Evolutionary conservation across 768 basidiomycete species (phyloP).

Genomic region (Suillus brevipes): DNA sequence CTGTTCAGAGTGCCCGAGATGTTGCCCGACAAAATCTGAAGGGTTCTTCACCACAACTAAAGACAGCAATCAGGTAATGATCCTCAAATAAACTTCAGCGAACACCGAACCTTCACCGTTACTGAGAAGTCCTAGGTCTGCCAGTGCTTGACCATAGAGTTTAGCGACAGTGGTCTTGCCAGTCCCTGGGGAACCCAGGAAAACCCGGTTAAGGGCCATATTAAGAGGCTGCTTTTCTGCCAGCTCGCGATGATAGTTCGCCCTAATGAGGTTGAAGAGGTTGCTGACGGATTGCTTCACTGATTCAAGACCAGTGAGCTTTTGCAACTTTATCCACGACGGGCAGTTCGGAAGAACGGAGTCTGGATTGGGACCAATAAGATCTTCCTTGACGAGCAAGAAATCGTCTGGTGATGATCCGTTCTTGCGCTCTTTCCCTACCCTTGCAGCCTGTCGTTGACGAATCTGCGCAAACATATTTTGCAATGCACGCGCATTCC

Average conservation of each 20-base stretch:
- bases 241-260: conserved; percentile 57
- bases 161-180: conserved; percentile 67
- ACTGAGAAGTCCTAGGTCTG: conserved; percentile 55
- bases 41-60: conserved; percentile 69
- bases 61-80: not conserved
- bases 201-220: conserved; percentile 58
- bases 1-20: conserved; percentile 60
- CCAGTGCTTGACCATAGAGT: conserved; percentile 58
- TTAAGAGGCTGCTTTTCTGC: conserved; percentile 46
- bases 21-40: conserved; percentile 60
- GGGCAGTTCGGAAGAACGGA: conserved; percentile 39
- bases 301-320: conserved; percentile 47
- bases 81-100: not conserved
- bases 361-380: conserved; percentile 63
- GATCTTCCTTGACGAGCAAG: conserved; percentile 46
- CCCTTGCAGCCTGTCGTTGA: conserved; percentile 49
- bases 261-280: conserved; percentile 41
- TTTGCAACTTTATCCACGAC: conserved; percentile 50
- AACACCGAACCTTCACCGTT: conserved; percentile 59
- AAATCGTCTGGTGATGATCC: conserved; percentile 48
- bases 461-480: conserved; percentile 43
- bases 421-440: conserved; percentile 37
- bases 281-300: conserved; percentile 53
- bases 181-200: conserved; percentile 64
- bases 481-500: conserved; percentile 58